Evolutionary conservation across 1,284 basidiomycete species (phyloP).

Genomic region (Puccinia brachypodii): DNA sequence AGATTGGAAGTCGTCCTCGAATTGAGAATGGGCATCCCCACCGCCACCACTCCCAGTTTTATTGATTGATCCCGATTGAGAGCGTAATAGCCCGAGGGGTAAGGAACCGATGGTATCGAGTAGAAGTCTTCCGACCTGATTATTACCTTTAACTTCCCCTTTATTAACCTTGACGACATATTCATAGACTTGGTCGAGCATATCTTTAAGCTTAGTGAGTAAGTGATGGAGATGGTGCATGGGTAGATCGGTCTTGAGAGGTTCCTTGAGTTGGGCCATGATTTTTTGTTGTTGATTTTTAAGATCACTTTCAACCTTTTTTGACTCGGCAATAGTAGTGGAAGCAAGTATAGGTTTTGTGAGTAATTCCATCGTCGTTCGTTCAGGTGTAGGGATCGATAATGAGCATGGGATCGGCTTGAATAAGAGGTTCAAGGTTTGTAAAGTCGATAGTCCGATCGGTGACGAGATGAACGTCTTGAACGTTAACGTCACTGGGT

Average conservation of each 20-base stretch:
- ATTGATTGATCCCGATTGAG: slow-evolving; percentile 60
- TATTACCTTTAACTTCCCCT: slow-evolving; percentile 77
- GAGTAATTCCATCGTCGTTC: slow-evolving; percentile 70
- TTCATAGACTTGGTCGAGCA: slow-evolving; percentile 79
- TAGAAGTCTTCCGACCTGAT: slow-evolving; percentile 84
- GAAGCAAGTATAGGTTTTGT: slow-evolving; percentile 67
- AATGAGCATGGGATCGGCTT: slow-evolving; percentile 65
- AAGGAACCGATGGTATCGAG: slow-evolving; percentile 76
- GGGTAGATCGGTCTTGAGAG: slow-evolving; percentile 33
- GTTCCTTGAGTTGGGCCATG: slow-evolving; percentile 40
- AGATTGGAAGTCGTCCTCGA: slow-evolving; percentile 65
- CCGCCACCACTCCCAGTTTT: too few species aligned
- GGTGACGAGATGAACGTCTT: slow-evolving; percentile 71
- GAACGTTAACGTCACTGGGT: slow-evolving; percentile 79
- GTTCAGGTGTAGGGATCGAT: slow-evolving; percentile 63
- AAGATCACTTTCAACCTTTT: slow-evolving; percentile 2
- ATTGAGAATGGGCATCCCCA: slow-evolving; percentile 66
- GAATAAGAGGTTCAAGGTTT: slow-evolving; percentile 53
- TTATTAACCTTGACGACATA: slow-evolving; percentile 82
- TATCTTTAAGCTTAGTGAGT: slow-evolving; percentile 69
- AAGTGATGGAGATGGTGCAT: slow-evolving; percentile 63
- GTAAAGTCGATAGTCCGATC: slow-evolving; percentile 56
- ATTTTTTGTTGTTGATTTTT: slow-evolving; percentile 23
- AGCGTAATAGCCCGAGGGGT: slow-evolving; percentile 55
- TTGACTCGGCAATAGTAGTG: neutral